A percentile compares a stretch with the other conserved stretches of the same genome.
These are phyloP conservation scores for Zygnema cylindricum DNA, from an alignment of 139 green algal species.

Conservation along the genomic window DNA sequence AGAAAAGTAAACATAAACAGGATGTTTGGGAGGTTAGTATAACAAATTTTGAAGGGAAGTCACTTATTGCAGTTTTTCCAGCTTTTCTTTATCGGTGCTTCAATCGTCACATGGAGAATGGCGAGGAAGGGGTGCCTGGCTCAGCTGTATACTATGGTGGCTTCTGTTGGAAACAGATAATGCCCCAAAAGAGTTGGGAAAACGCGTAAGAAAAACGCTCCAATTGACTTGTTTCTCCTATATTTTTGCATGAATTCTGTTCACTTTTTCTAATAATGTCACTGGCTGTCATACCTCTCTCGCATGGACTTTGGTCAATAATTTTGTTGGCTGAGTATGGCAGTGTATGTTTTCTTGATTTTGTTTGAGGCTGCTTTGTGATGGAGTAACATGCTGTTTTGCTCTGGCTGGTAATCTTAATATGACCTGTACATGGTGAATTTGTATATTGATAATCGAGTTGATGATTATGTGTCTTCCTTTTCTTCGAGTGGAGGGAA, in stretches of 20 bases:
- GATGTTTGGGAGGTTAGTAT: not conserved
- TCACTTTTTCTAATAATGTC: not conserved
- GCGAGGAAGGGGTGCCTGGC: not conserved
- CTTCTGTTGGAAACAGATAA: not conserved
- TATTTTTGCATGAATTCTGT: too few species aligned
- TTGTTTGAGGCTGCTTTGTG: too few species aligned
- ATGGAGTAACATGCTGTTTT: too few species aligned
- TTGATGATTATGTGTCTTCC: not conserved
- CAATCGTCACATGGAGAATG: not conserved
- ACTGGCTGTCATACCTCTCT: not conserved
- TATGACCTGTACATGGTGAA: not conserved
- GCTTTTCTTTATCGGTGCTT: not conserved
- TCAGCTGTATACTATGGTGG: not conserved
- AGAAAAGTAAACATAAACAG: not conserved
- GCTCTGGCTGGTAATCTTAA: not conserved
- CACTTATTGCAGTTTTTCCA: not conserved
- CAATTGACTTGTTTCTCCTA: not conserved
- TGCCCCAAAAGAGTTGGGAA: not conserved
- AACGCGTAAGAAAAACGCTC: not conserved
- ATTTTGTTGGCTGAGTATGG: not conserved
- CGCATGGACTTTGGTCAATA: not conserved
- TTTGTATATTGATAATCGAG: not conserved
- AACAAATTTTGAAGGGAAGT: not conserved
- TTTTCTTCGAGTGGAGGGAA: too few species aligned
- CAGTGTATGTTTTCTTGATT: not conserved